Evolutionary conservation across 495 filamentous ascomycete genomes (phyloP).

Genomic region (Hyaloscypha bicolor): DNA sequence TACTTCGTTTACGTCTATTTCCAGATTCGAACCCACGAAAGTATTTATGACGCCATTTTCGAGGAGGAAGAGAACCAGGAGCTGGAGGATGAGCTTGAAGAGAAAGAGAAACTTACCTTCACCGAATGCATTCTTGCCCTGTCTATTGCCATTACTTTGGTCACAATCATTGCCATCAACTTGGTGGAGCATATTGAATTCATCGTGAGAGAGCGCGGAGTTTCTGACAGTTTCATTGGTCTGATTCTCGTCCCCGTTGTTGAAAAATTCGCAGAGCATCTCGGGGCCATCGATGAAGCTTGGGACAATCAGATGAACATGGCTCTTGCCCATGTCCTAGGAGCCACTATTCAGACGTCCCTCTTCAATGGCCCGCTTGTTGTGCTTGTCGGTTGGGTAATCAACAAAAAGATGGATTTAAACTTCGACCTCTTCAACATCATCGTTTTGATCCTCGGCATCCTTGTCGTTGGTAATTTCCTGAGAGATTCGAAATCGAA

Average conservation of each 20-base stretch:
- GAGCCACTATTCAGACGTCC: slow-evolving; percentile 86
- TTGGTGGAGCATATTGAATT: slow-evolving; percentile 78
- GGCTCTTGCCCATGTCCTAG: slow-evolving; percentile 86
- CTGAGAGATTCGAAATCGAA: slow-evolving; percentile 78
- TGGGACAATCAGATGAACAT: slow-evolving; percentile 90
- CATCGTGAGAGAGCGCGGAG: slow-evolving; percentile 58
- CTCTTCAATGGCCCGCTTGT: slow-evolving; percentile 86
- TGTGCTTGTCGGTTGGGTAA: slow-evolving; percentile 85
- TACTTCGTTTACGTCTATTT: slow-evolving; percentile 80
- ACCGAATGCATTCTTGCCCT: slow-evolving; percentile 74
- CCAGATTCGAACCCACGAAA: slow-evolving; percentile 81
- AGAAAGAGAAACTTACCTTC: slow-evolving; percentile 74
- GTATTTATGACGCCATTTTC: slow-evolving; percentile 72
- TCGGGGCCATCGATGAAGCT: slow-evolving; percentile 92
- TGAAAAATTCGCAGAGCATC: slow-evolving; percentile 89
- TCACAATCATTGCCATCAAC: slow-evolving; percentile 79
- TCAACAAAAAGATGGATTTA: slow-evolving; percentile 71
- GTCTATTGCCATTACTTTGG: slow-evolving; percentile 66
- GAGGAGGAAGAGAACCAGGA: slow-evolving; percentile 72
- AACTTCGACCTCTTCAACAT: slow-evolving; percentile 92
- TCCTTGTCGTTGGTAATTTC: slow-evolving; percentile 85
- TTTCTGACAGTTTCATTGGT: slow-evolving; percentile 82
- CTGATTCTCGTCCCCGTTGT: slow-evolving; percentile 81
- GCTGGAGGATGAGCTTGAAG: slow-evolving; percentile 65
- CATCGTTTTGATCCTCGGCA: slow-evolving; percentile 84